These are phyloP conservation scores for Aspergillus sp. DNA, from an alignment of 2,329 filamentous ascomycete species.

Conservation along the genomic window DNA sequence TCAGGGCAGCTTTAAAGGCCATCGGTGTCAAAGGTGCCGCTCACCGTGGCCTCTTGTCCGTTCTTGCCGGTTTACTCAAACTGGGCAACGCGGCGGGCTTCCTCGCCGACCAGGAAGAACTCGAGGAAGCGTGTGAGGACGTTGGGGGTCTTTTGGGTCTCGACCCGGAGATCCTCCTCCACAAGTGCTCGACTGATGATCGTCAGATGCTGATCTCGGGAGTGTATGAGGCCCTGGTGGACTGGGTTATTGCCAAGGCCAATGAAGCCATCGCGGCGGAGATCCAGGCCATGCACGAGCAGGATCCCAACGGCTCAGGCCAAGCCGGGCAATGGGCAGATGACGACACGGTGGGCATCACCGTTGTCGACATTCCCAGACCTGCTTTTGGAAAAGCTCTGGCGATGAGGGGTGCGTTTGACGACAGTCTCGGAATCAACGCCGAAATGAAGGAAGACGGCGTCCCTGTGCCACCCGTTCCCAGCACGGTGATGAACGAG, in stretches of 20 bases:
- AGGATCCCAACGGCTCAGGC: too few relatives aligned
- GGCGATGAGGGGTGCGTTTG: constrained; percentile 87
- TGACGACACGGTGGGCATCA: constrained; percentile 83
- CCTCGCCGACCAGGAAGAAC: constrained; percentile 74
- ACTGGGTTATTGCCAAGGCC: constrained; percentile 88
- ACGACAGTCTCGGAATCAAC: constrained; percentile 90
- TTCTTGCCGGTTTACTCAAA: constrained; percentile 82
- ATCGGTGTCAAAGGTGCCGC: constrained; percentile 90
- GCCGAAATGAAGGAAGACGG: constrained; percentile 97
- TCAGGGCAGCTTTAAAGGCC: constrained; percentile 78
- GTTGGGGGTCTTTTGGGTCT: constrained; percentile 82
- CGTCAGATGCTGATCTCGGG: constrained; percentile 78
- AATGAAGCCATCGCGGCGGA: constrained; percentile 81
- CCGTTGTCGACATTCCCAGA: constrained; percentile 80
- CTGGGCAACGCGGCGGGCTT: constrained; percentile 89
- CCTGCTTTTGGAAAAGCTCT: constrained; percentile 80
- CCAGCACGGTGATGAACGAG: constrained; percentile 81
- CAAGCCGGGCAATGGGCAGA: constrained; percentile 65
- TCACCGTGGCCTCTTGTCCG: constrained; percentile 80
- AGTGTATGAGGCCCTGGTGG: constrained; percentile 89
- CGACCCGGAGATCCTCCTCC: constrained; percentile 76
- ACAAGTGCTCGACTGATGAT: constrained; percentile 80
- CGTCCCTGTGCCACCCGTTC: constrained; percentile 68
- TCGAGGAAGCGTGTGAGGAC: constrained; percentile 88
- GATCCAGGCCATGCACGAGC: constrained; percentile 62